Percentiles rank a stretch among this genome's conserved stretches.
These are phyloP conservation scores for Boechera retrofracta DNA, from an alignment of 345 rosid genomes.

Conservation along the genomic window DNA sequence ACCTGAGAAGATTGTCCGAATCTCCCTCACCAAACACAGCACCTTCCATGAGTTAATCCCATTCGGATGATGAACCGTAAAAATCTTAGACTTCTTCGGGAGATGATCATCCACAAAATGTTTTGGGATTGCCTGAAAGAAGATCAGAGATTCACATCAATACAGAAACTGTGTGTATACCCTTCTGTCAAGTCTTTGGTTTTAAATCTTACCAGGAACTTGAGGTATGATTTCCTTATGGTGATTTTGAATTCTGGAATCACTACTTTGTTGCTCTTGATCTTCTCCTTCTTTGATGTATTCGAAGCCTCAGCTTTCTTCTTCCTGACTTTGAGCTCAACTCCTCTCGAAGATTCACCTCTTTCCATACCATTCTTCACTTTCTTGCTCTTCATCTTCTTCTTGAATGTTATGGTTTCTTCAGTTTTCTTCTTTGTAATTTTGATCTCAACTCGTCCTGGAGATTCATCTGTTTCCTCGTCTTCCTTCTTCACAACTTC, in stretches of 20 bases:
- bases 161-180: neutral
- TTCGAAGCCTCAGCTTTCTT: neutral
- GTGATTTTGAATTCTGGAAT: constrained; percentile 26
- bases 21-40: constrained; percentile 27
- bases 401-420: neutral
- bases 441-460: neutral
- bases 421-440: neutral
- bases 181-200: neutral
- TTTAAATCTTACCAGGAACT: constrained; percentile 32
- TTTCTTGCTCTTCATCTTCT: constrained; percentile 14
- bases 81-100: neutral
- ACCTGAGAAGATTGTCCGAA: constrained; percentile 21
- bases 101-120: constrained; percentile 17
- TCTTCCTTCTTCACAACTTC: constrained; percentile 37
- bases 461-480: constrained; percentile 23
- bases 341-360: neutral
- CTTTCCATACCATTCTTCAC: neutral
- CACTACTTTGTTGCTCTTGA: neutral
- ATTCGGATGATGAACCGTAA: constrained; percentile 11
- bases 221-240: constrained; percentile 36
- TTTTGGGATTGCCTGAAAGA: constrained; percentile 34
- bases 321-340: neutral
- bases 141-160: constrained; percentile 1
- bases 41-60: constrained; percentile 32
- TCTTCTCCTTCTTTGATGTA: neutral